phyloP scores from a whole-genome alignment of 2,329 filamentous ascomycete species.

The Cyanodermella asteris region DNA sequence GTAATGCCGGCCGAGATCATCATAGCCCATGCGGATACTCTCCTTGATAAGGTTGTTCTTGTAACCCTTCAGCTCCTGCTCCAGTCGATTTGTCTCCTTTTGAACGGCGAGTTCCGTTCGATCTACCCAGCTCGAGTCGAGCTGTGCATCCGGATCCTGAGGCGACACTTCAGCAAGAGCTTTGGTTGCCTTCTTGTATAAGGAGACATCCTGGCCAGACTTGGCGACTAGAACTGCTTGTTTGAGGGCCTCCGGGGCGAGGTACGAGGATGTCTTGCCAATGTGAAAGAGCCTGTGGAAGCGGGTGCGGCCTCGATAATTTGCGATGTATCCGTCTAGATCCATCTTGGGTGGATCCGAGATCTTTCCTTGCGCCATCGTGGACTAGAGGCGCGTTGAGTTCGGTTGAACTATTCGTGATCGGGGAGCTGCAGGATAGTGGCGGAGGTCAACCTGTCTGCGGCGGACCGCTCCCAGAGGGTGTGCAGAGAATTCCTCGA shows the following conservation, averaged over 20 bases:
- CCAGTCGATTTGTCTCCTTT: constrained; percentile 51
- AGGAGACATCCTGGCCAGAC: constrained; percentile 45
- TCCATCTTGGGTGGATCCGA: constrained; percentile 70
- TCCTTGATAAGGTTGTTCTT: constrained; percentile 96
- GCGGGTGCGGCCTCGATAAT: constrained; percentile 65
- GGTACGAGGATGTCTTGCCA: constrained; percentile 51
- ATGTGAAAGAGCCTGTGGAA: constrained; percentile 66
- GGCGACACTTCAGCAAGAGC: constrained; percentile 42
- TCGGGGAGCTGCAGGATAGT: too few species aligned
- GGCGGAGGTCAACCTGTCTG: too few species aligned
- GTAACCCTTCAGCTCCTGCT: constrained; percentile 71
- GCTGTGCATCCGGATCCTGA: constrained; percentile 41
- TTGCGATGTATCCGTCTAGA: constrained; percentile 71
- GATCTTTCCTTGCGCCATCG: too few species aligned
- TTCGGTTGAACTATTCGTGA: too few species aligned
- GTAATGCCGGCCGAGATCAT: constrained; percentile 71
- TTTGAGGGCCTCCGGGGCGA: constrained; percentile 63
- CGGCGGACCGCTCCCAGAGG: too few species aligned
- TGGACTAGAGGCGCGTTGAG: too few species aligned
- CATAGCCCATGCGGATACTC: constrained; percentile 91
- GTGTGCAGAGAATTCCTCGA: too few species aligned
- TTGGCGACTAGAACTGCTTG: constrained; percentile 58
- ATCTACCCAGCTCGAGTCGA: constrained; percentile 57
- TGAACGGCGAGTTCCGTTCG: constrained; percentile 43
- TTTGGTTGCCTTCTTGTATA: constrained; percentile 49